These are phyloP conservation scores for Puccinia brachypodii DNA, from an alignment of 1,284 basidiomycete genomes.

Conservation along the genomic window DNA sequence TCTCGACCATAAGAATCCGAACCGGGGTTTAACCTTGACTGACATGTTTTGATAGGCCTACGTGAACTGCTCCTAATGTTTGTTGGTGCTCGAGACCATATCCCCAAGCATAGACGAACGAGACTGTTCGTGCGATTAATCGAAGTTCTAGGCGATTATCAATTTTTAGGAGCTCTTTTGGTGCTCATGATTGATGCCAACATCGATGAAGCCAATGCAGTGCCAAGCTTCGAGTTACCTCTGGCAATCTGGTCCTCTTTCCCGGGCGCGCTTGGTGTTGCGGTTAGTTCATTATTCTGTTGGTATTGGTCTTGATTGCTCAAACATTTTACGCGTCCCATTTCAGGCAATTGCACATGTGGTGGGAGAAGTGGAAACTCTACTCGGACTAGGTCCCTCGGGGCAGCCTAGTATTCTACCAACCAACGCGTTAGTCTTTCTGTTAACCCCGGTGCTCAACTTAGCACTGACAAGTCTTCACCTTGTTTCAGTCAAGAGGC, in stretches of 20 bases:
- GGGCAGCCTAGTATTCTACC: conserved; percentile 27
- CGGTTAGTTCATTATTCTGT: conserved; percentile 60
- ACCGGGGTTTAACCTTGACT: neutral
- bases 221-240: conserved; percentile 68
- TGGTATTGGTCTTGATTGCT: conserved; percentile 41
- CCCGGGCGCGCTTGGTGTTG: conserved; percentile 62
- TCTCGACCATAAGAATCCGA: conserved; percentile 51
- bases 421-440: conserved; percentile 15
- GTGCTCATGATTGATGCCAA: conserved; percentile 83
- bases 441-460: neutral
- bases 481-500: neutral
- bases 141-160: conserved; percentile 74
- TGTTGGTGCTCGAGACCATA: conserved; percentile 79
- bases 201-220: conserved; percentile 67
- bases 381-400: conserved; percentile 12
- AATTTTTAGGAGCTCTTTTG: conserved; percentile 79
- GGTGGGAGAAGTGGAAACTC: conserved; percentile 35
- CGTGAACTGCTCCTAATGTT: conserved; percentile 76
- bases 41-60: conserved; percentile 50
- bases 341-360: conserved; percentile 45
- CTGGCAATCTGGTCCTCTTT: conserved; percentile 68
- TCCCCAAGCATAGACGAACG: conserved; percentile 80
- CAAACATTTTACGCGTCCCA: neutral
- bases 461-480: neutral
- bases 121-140: conserved; percentile 92